Base-by-base conservation (phyloP, 2,329 filamentous ascomycete genomes). In the Zasmidium cellare region DNA sequence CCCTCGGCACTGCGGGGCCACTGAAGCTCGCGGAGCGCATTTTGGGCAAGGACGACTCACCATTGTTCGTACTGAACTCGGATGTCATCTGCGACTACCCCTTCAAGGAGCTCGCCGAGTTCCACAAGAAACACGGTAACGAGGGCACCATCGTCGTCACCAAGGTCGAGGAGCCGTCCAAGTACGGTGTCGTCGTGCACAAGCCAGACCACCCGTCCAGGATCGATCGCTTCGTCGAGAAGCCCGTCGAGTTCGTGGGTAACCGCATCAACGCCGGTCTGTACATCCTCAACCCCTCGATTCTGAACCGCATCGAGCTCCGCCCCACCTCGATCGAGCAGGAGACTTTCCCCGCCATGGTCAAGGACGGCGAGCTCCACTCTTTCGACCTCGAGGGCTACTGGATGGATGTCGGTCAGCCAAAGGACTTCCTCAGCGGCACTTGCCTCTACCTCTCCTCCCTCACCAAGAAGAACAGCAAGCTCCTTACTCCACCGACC, bases 391-490 rank as follows among this genome's bases (percentile, higher is more conserved):
- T 97, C 25, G 92, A 97, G 67, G 92, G 93, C 68, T 97, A 96
- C 86, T 97, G 93, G 93, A 97, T 97, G 93, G 93, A 97, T 69
- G 91, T 99, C 65, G 93, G 93, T 70, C 93, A 99, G 79, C 93
- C 93, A 69, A 99, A 97, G 82, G 93, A 99, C 75, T 99, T 97
- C 85, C 82, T 99, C 56, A 91, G 89, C 20, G 93, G 93, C 63
- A 97, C 94, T 61, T 97, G 93, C 79, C 84, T 99, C 62, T 97
- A 97, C 81, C 90, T 99, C 53, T 92, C 91, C 48, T 96, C 91
- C 2, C 85, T 97, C 60, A 84, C 92, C 58, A 96, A 96, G 85
- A 92, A 90, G 79, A 86, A 87, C 74, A 90, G 91, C 72, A 92
- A 96, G 80, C 83, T 90, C 60, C 89, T 97, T 52, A 87, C 88